Evolutionary conservation across 1,139 yeast genomes (phyloP).

Genomic region (Wickerhamomyces sp.): DNA sequence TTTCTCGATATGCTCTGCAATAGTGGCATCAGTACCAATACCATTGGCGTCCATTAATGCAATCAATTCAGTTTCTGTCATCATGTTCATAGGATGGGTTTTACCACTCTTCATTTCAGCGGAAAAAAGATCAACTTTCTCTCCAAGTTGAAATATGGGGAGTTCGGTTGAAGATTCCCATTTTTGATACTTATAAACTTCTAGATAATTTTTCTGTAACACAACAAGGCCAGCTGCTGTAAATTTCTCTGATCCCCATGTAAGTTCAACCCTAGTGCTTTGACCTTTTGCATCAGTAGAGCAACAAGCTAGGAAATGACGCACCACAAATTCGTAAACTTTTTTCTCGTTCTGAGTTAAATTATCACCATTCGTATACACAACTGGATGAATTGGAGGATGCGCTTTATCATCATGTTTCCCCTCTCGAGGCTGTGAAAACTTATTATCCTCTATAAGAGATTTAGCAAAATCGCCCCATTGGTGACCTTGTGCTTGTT

Average conservation of each 20-base stretch:
- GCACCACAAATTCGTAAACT: conserved; percentile 82
- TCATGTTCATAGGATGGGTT: conserved; percentile 73
- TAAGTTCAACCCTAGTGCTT: conserved; percentile 54
- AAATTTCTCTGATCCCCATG: conserved; percentile 79
- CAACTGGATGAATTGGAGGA: conserved; percentile 95
- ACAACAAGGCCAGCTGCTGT: conserved; percentile 70
- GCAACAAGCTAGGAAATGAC: conserved; percentile 89
- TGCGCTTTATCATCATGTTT: conserved; percentile 91
- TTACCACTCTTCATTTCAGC: conserved; percentile 67
- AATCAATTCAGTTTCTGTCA: conserved; percentile 91
- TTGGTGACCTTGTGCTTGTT: conserved; percentile 47
- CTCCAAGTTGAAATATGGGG: conserved; percentile 62
- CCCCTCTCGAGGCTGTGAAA: conserved; percentile 70
- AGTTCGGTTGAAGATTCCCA: conserved; percentile 70
- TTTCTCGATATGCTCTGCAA: conserved; percentile 94
- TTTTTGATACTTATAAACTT: conserved; percentile 69
- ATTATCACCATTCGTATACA: conserved; percentile 25
- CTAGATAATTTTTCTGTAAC: conserved; percentile 68
- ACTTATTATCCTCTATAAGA: conserved; percentile 33
- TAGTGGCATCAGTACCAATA: conserved; percentile 98
- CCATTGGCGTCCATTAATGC: conserved; percentile 96
- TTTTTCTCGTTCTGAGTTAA: conserved; percentile 49
- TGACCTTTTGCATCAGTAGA: conserved; percentile 86
- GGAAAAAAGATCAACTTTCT: conserved; percentile 45
- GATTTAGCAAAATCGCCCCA: conserved; percentile 48